Evolutionary conservation across 169 alveolate genomes (phyloP), one percentile per base, ranked within the genome.

Genomic region (Cryptosporidium viatorum): DNA sequence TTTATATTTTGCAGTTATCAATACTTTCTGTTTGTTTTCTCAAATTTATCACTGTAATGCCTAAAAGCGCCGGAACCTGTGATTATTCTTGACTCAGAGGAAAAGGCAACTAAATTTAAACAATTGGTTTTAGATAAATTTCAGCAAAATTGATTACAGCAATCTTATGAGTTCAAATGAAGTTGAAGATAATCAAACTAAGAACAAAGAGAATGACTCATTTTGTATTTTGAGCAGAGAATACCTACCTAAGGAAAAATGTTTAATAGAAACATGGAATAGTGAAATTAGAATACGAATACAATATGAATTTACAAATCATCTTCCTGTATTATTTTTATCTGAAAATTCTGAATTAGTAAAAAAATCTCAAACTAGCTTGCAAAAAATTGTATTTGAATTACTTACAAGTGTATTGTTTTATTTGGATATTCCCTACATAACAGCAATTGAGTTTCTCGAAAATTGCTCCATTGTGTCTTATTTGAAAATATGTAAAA

Each of bases 301-400:
- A 8, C 89, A 80, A 41, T 80, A 80, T 80, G 75, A 80, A n/a
- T 62, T 80, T 31, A 62, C 89, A 43, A 80, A 65, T 29, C 43
- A 35, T 29, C 48, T 59, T 37, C 59, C 75, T 16, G 35, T 80
- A 41, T 43, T 62, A 43, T 41, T 62, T 41, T 6, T 73, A 14
- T 73, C 86, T n/a, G 68, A 73, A 73, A 43, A 73, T 73, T 18
- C 9, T 21, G 48, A 59, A 10, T 10, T 73, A n/a, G 55, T 39
- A 0, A 18, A 16, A 3, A 35, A 39, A 58, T 73, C 86, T 52
- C 86, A 73, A 55, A 10, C 33, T 29, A 55, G 55, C 4, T 39
- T 73, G 21, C 86, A 73, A 67, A 65, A 67, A 50, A 80, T 80
- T 62, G 51, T 80, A 21, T 62, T 80, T 43, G 89, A 80, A 52